phyloP scores from a whole-genome alignment of 345 rosid species.

The Aegle marmelos region DNA sequence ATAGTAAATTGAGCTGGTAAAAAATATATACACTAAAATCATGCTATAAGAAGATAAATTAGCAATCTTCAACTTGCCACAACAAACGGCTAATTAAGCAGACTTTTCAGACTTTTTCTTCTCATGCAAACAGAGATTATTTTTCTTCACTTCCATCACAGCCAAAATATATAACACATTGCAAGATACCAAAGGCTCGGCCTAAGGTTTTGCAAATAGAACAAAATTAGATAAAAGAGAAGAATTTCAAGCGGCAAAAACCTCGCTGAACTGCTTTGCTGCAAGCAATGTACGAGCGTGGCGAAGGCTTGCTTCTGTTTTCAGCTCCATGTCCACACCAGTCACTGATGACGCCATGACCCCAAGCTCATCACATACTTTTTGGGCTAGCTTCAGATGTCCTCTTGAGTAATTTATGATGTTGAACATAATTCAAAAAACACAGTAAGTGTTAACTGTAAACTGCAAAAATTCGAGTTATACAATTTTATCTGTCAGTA shows the following conservation, averaged over 20 bases:
- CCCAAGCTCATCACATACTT: constrained; percentile 80
- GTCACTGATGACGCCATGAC: constrained; percentile 70
- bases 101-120: constrained; percentile 1
- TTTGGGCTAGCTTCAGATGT: constrained; percentile 79
- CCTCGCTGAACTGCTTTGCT: constrained; percentile 91
- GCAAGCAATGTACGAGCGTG: constrained; percentile 94
- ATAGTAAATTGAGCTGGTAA: background rate
- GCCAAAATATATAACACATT: background rate
- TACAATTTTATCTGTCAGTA: constrained; percentile 9
- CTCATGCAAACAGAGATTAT: background rate
- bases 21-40: background rate
- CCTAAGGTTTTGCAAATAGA: background rate
- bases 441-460: background rate
- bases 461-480: background rate
- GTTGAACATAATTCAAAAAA: constrained; percentile 10
- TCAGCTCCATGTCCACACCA: constrained; percentile 90
- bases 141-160: background rate
- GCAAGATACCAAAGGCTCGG: background rate
- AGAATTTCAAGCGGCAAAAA: constrained; percentile 14
- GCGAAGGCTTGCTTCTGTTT: constrained; percentile 87
- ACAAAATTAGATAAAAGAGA: background rate
- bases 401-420: constrained; percentile 52
- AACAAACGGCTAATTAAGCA: background rate
- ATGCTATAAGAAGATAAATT: background rate
- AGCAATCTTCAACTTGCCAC: background rate